Evolutionary conservation across 139 green algal genomes (phyloP).

Genomic region (Asterochloris sp.): DNA sequence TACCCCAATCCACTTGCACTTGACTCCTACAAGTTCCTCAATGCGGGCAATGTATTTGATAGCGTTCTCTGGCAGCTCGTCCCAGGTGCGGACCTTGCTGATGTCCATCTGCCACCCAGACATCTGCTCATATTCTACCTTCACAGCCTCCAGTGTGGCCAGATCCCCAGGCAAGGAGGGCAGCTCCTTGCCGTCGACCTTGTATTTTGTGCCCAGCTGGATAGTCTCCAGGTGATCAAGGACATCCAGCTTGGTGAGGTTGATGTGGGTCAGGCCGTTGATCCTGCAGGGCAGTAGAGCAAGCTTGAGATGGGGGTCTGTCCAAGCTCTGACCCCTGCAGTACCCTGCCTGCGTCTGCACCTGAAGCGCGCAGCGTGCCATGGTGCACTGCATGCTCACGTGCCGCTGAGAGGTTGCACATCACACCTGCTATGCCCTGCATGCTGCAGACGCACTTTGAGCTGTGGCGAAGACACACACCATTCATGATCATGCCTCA

Average conservation of each 20-base stretch:
- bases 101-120: constrained; percentile 94
- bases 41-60: constrained; percentile 58
- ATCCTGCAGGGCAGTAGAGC: constrained; percentile 56
- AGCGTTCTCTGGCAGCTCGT: constrained; percentile 81
- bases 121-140: constrained; percentile 91
- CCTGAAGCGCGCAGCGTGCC: background rate
- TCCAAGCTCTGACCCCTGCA: too few species aligned
- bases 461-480: too few species aligned
- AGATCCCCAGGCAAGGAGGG: constrained; percentile 69
- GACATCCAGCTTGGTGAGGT: constrained; percentile 99
- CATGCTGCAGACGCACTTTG: too few species aligned
- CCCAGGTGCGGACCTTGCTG: constrained; percentile 62
- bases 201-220: constrained; percentile 75
- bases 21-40: constrained; percentile 83
- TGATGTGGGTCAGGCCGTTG: constrained; percentile 96
- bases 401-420: too few species aligned
- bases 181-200: constrained; percentile 34
- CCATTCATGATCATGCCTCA: too few species aligned
- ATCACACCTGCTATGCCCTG: too few species aligned
- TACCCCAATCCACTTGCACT: constrained; percentile 94
- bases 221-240: constrained; percentile 83
- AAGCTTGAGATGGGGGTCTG: background rate
- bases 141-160: constrained; percentile 51
- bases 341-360: background rate
- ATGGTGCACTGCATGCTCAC: background rate